phyloP scores from a whole-genome alignment of 2,329 filamentous ascomycete genomes.

The Fusarium hostae region DNA sequence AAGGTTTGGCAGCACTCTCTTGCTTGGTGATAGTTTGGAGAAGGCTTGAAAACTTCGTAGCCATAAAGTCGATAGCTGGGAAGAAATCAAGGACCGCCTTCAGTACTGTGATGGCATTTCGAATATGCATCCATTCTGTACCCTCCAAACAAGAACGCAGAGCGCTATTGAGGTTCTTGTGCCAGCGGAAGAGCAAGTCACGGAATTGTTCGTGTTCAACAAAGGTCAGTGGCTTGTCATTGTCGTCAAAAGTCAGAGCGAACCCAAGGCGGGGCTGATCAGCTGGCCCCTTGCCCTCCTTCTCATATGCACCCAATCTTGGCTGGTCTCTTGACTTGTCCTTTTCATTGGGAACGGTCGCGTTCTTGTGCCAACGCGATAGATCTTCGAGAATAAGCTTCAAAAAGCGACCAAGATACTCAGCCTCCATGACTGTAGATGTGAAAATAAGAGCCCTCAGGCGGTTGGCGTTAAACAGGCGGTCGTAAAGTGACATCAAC shows the following conservation, averaged over 20 bases:
- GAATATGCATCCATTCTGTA: conserved; percentile 96
- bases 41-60: conserved; percentile 70
- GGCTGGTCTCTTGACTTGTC: conserved; percentile 55
- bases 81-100: conserved; percentile 84
- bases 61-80: conserved; percentile 91
- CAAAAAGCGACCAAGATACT: conserved; percentile 92
- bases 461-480: conserved; percentile 84
- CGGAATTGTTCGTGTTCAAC: conserved; percentile 89
- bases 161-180: conserved; percentile 81
- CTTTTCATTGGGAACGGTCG: conserved; percentile 59
- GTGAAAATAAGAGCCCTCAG: conserved; percentile 86
- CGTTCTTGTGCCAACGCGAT: conserved; percentile 83
- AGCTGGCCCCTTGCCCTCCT: conserved; percentile 71
- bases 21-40: conserved; percentile 74
- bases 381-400: conserved; percentile 84
- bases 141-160: conserved; percentile 84
- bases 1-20: conserved; percentile 63
- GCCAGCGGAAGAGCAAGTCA: conserved; percentile 88
- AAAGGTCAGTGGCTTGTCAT: conserved; percentile 74
- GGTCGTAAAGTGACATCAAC: conserved; percentile 83
- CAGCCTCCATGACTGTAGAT: conserved; percentile 89
- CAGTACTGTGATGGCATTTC: conserved; percentile 91
- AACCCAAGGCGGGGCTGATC: conserved; percentile 77
- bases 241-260: conserved; percentile 74
- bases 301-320: conserved; percentile 82